Evolutionary conservation across 306 rosid genomes (phyloP), one percentile per base, ranked within the genome.

Genomic region (Alnus rubra): DNA sequence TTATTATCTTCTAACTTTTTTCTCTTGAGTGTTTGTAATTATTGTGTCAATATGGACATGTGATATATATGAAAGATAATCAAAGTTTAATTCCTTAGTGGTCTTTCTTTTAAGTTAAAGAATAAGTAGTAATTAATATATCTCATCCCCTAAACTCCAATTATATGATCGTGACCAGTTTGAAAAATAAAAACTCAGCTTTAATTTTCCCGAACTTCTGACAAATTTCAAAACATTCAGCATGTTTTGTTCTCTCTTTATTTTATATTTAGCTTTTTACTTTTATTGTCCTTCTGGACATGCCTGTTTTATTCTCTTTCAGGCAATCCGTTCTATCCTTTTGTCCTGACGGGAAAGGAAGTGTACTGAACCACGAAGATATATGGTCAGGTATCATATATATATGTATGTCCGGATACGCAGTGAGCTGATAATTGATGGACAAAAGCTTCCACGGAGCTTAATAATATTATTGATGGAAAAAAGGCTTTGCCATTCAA

Each of bases 401-500:
- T 23, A 23, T 23, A 62, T 33, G 78, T 65, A 69, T 74, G 76
- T 69, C 78, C 75, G 16, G 16, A 54, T 74, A 50, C 76, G 82
- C 79, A 84, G 76, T 39, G 67, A 75, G 71, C 7, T 67, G 73
- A 82, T 82, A 82, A 82, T 82, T 84, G 84, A 83, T 73, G 79
- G 72, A 78, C 75, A 79, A 83, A 88, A 85, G 81, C 69, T 76
- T 60, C 30, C 71, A 45, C 15, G 44, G 16, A 75, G 39, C 28
- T 33, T 48, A 56, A 58, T 48, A 56, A 58, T 13, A 59, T 18
- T 53, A 80, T 51, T 81, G 87, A 84, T 83, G 74, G 87, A 82
- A 69, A 84, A 82, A 82, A 67, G 73, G 82, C 81, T 62, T 59
- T 62, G 69, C 69, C 69, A 4, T 62, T 62, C 14, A 72, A 70